Conservation (phyloP, 352 stramenopile species). For the Globisporangium acanthophoron region DNA sequence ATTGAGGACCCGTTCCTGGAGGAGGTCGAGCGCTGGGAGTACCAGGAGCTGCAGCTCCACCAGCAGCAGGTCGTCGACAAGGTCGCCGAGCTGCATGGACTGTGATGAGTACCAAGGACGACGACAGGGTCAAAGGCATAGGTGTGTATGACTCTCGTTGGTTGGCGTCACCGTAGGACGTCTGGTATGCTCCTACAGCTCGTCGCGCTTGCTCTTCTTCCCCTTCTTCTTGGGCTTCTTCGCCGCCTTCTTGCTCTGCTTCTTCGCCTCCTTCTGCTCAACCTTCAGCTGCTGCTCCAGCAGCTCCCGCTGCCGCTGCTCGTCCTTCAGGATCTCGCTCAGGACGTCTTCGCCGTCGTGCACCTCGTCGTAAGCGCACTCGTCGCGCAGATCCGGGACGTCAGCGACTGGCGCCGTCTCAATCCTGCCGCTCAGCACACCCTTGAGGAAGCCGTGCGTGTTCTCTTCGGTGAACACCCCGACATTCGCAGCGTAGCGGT, state of each 20-base stretch:
- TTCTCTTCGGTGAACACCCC: slow-evolving; percentile 64
- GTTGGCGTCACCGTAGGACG: too few relatives aligned
- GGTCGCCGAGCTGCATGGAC: too few relatives aligned
- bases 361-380: slow-evolving; percentile 48
- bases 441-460: slow-evolving; percentile 42
- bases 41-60: slow-evolving; percentile 71
- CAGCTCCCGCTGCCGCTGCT: slow-evolving; percentile 48
- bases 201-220: slow-evolving; percentile 43
- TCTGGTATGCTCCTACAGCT: slow-evolving; percentile 27
- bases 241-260: slow-evolving; percentile 24
- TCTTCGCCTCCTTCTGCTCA: slow-evolving; percentile 26
- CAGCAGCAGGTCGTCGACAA: slow-evolving; percentile 24
- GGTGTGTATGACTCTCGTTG: too few relatives aligned
- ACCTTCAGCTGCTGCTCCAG: slow-evolving; percentile 43
- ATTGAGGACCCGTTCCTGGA: slow-evolving; percentile 54
- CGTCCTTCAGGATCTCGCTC: slow-evolving; percentile 67
- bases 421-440: slow-evolving; percentile 65
- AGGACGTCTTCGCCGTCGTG: slow-evolving; percentile 56
- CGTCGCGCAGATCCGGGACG: slow-evolving; percentile 32
- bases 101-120: too few relatives aligned
- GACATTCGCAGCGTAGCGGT: slow-evolving; percentile 65
- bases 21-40: slow-evolving; percentile 64
- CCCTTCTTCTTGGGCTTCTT: slow-evolving; percentile 46
- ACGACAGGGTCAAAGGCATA: too few relatives aligned
- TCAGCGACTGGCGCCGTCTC: slow-evolving; percentile 38